Percentiles rank a stretch among this genome's conserved stretches.
These are phyloP conservation scores for Maudiozyma barnettii DNA, from an alignment of 805 yeast genomes.

Conservation along the genomic window DNA sequence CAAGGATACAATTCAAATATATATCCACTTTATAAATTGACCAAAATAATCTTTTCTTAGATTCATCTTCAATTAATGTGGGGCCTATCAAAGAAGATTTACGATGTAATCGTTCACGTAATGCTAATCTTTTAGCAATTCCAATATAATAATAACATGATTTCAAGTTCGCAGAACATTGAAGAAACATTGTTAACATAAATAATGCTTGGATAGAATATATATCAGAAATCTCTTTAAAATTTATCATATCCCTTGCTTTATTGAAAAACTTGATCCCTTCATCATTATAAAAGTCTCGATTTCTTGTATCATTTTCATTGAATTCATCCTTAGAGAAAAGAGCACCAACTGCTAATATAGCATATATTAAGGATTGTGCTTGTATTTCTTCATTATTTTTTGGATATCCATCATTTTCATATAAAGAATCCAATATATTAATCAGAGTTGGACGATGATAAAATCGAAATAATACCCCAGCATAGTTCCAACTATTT, in stretches of 20 bases:
- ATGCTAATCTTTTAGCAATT: constrained; percentile 71
- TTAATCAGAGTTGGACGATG: constrained; percentile 74
- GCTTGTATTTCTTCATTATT: constrained; percentile 66
- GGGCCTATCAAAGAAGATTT: constrained; percentile 49
- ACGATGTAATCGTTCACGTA: constrained; percentile 76
- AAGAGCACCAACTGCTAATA: constrained; percentile 82
- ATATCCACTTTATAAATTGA: constrained; percentile 86
- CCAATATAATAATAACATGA: constrained; percentile 88
- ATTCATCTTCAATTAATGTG: constrained; percentile 73
- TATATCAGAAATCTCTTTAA: constrained; percentile 49
- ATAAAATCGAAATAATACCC: constrained; percentile 75
- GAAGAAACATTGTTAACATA: constrained; percentile 76
- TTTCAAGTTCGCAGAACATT: constrained; percentile 78
- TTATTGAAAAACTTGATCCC: constrained; percentile 75
- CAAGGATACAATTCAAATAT: constrained; percentile 78
- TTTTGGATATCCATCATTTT: constrained; percentile 47
- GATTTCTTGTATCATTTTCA: constrained; percentile 21
- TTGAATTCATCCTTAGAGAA: constrained; percentile 47
- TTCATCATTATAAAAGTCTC: constrained; percentile 48
- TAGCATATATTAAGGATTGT: constrained; percentile 71
- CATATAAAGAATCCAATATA: constrained; percentile 67
- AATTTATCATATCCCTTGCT: constrained; percentile 69
- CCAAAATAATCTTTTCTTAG: constrained; percentile 79
- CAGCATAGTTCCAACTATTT: constrained; percentile 77
- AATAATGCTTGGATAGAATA: constrained; percentile 78